A percentile compares a stretch with the other conserved stretches of the same genome.
phyloP scores from a whole-genome alignment of 495 filamentous ascomycete species.

The Umbilicaria muhlenbergii region DNA sequence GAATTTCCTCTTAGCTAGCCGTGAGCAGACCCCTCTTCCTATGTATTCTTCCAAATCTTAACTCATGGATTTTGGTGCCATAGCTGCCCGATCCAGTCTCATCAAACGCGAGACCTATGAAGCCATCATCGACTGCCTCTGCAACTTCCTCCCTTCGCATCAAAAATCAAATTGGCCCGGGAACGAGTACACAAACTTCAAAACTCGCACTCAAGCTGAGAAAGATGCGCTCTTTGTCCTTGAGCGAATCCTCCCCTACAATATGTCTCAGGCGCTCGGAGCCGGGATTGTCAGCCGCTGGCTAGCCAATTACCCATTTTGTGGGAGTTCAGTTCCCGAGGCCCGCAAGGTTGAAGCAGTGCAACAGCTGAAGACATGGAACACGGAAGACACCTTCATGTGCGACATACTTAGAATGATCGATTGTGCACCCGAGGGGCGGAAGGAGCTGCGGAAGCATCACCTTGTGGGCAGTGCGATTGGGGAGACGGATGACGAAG shows the following conservation, averaged over 20 bases:
- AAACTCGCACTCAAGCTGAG: slow-evolving; percentile 27
- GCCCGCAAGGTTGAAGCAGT: slow-evolving; percentile 16
- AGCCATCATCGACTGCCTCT: slow-evolving; percentile 31
- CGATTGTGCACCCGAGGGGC: slow-evolving; percentile 18
- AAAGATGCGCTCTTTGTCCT: slow-evolving; percentile 26
- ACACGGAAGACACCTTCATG: slow-evolving; percentile 30
- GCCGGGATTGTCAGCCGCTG: slow-evolving; percentile 31
- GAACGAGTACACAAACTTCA: slow-evolving; percentile 27
- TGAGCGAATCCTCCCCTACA: slow-evolving; percentile 23
- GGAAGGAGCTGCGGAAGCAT: slow-evolving; percentile 28
- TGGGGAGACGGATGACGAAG: slow-evolving; percentile 20
- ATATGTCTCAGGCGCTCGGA: slow-evolving; percentile 22
- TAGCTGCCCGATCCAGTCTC: slow-evolving; percentile 4
- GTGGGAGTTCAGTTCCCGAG: background rate
- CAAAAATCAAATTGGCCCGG: slow-evolving; percentile 17
- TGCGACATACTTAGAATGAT: slow-evolving; percentile 25
- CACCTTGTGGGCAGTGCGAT: slow-evolving; percentile 29
- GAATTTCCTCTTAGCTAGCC: slow-evolving; percentile 26
- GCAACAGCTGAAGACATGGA: slow-evolving; percentile 31
- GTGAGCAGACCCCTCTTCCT: slow-evolving; percentile 3
- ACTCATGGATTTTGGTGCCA: too few species aligned
- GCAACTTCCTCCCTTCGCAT: slow-evolving; percentile 29
- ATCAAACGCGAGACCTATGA: slow-evolving; percentile 24
- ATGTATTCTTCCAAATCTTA: too few species aligned
- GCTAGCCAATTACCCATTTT: slow-evolving; percentile 34